Conservation (phyloP, 768 basidiomycete genomes). For the Leccinum imitatum region DNA sequence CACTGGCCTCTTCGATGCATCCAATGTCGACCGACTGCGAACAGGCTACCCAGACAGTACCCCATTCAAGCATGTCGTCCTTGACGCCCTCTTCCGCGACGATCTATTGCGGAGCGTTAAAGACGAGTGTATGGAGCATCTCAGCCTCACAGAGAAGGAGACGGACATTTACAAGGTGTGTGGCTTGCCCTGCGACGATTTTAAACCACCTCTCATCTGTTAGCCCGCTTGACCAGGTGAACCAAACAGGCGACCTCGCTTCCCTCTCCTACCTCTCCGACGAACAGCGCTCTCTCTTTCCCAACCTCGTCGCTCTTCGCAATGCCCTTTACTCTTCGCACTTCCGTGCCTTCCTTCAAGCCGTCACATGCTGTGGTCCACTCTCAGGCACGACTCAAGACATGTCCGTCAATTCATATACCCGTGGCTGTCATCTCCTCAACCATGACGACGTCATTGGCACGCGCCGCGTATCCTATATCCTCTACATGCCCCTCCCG, state of each 20-base stretch:
- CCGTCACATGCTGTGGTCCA: slow-evolving; percentile 90
- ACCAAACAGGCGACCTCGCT: slow-evolving; percentile 95
- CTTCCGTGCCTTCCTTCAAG: slow-evolving; percentile 80
- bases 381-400: slow-evolving; percentile 91
- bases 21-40: slow-evolving; percentile 55
- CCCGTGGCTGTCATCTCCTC: slow-evolving; percentile 88
- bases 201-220: slow-evolving; percentile 2
- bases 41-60: slow-evolving; percentile 52
- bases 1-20: slow-evolving; percentile 54
- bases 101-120: slow-evolving; percentile 77
- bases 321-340: slow-evolving; percentile 85
- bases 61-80: slow-evolving; percentile 82
- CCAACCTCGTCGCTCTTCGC: slow-evolving; percentile 76
- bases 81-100: slow-evolving; percentile 82
- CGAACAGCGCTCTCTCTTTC: slow-evolving; percentile 74
- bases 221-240: slow-evolving; percentile 55
- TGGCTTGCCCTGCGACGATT: background rate
- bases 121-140: slow-evolving; percentile 76
- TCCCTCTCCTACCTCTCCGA: slow-evolving; percentile 85
- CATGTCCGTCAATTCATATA: slow-evolving; percentile 93
- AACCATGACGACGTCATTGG: slow-evolving; percentile 99
- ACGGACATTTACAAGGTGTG: slow-evolving; percentile 96
- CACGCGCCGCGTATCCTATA: slow-evolving; percentile 90
- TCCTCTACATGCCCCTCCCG: slow-evolving; percentile 91
- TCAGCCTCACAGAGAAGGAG: slow-evolving; percentile 90